Evolutionary conservation across 116 monocot genomes (phyloP).

Genomic region (Zostera marina): DNA sequence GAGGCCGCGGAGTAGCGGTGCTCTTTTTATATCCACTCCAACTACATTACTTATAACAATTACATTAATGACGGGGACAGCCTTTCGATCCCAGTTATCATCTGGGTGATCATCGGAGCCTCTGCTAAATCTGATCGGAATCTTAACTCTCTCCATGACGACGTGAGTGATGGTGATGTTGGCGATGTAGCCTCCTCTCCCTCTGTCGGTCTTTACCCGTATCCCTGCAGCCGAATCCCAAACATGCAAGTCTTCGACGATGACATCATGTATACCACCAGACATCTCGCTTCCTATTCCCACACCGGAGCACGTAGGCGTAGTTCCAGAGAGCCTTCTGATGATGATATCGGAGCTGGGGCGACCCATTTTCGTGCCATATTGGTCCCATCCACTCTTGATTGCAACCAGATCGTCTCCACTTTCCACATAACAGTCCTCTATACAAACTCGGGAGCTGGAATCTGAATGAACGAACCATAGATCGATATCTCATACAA

Average conservation of each 20-base stretch:
- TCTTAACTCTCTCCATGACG: constrained; percentile 56
- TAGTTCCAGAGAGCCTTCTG: constrained; percentile 60
- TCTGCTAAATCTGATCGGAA: constrained; percentile 68
- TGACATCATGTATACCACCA: constrained; percentile 48
- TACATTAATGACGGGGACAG: constrained; percentile 42
- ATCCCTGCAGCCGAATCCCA: constrained; percentile 64
- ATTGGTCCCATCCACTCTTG: constrained; percentile 97
- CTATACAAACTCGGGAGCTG: constrained; percentile 62
- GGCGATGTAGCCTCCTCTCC: constrained; percentile 73
- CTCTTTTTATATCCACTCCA: constrained; percentile 24
- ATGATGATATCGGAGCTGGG: constrained; percentile 69
- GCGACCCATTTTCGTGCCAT: constrained; percentile 33
- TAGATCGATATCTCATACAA: too few relatives aligned
- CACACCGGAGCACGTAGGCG: constrained; percentile 82
- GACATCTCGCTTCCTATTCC: constrained; percentile 97
- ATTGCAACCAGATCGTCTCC: constrained; percentile 87
- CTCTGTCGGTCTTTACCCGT: constrained; percentile 63
- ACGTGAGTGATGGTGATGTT: constrained; percentile 50
- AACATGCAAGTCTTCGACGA: constrained; percentile 47
- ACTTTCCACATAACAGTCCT: constrained; percentile 93
- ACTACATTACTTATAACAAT: constrained; percentile 37
- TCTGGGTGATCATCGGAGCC: constrained; percentile 83
- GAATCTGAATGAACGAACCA: too few relatives aligned
- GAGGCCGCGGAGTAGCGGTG: constrained; percentile 49
- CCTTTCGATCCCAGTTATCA: constrained; percentile 40